Evolutionary conservation across 371 early-diverging fungal genomes (phyloP).

Genomic region (Mucor saturninus): DNA sequence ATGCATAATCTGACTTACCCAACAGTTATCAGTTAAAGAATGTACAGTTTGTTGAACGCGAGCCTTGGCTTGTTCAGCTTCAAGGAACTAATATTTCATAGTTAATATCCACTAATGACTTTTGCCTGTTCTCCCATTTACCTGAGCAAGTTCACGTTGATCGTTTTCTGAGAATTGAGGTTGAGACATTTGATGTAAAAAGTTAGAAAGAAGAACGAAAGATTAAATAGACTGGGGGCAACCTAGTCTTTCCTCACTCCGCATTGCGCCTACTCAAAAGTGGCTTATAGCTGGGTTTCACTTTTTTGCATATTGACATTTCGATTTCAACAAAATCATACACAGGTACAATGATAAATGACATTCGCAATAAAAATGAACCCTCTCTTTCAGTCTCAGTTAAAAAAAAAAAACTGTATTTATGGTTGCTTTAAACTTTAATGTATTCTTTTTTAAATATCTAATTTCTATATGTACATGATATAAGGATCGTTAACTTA

Average conservation of each 20-base stretch:
- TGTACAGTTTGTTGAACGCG: constrained; percentile 73
- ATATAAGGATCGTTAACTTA: not conserved
- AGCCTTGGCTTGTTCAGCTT: constrained; percentile 75
- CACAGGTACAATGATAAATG: too few species aligned
- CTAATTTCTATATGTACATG: too few species aligned
- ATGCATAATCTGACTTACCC: constrained; percentile 36
- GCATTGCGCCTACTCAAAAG: not conserved
- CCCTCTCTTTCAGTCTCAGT: too few species aligned
- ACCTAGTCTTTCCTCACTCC: not conserved
- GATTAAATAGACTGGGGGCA: constrained; percentile 7
- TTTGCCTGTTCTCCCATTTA: constrained; percentile 1
- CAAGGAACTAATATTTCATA: constrained; percentile 53
- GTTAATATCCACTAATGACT: too few species aligned
- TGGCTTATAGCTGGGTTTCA: not conserved
- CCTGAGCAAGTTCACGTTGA: constrained; percentile 65
- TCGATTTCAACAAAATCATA: too few species aligned
- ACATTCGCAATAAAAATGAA: too few species aligned
- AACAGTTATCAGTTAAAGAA: constrained; percentile 76
- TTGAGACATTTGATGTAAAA: constrained; percentile 22
- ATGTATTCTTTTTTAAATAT: too few species aligned
- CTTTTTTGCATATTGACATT: too few species aligned
- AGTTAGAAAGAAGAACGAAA: constrained; percentile 1
- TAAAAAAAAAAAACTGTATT: too few species aligned
- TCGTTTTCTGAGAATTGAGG: constrained; percentile 62
- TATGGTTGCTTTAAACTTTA: too few species aligned